Evolutionary conservation across 495 filamentous ascomycete genomes (phyloP), one percentile per base, ranked within the genome.

Genomic region (Penicillium waksmanii): DNA sequence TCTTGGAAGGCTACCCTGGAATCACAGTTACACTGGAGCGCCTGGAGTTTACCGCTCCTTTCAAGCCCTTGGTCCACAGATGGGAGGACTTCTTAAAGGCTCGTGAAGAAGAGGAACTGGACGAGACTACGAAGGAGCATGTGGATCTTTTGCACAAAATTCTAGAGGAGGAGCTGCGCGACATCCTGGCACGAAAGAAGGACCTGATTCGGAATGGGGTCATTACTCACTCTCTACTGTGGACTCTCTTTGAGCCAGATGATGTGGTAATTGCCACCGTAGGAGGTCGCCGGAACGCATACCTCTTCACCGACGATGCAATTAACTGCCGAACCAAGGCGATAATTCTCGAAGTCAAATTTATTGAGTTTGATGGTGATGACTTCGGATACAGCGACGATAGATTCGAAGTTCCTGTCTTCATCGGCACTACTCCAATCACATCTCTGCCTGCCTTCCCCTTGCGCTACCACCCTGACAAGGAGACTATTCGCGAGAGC

Each of bases 61-160:
- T 90, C 67, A 70, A 83, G 66, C 83, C 84, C 0, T 82, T 91
- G 38, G 82, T 91, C 38, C 84, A 91, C 70, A 80, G 87, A 21
- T 92, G 88, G 88, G 64, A 75, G 4, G 72, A 80, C 34, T 77
- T 92, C 44, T 56, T 70, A 17, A 56, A 73, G 13, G 80, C 80
- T 42, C 71, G 81, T 23, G 65, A 80, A n/a, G 70, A 78, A 9
- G 72, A 79, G 7, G 79, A 83, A 48, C 27, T 66, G 8, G 82
- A 86, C 33, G 61, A 68, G 9, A 73, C 73, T 33, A 80, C 80
- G 1, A 83, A 80, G 60, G 69, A 76, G 43, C 85, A 90, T 67
- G 75, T 84, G n/a, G 73, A 80, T 21, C 68, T 90, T 0, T 73
- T 91, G 31, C 73, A 79, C 42, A 73, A 79, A 35, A 76, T 85